Evolutionary conservation across 1,284 basidiomycete species (phyloP), one percentile per base, ranked within the genome.

Genomic region (Rhodofomes roseus): DNA sequence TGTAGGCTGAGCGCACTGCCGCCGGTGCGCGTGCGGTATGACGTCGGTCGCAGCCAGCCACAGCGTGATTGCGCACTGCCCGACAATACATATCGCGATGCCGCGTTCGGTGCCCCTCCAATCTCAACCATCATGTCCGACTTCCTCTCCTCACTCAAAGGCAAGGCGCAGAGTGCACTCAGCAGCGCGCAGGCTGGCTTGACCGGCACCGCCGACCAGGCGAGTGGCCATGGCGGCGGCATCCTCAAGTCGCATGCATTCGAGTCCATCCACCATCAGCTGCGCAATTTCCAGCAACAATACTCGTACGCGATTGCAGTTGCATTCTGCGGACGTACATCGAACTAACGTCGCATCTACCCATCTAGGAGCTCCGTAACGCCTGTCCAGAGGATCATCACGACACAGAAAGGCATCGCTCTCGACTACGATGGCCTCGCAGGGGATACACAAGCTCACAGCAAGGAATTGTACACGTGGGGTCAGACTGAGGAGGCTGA

Each of bases 391-490:
- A 87, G 83, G 70, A 85, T 92, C 61, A 86, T 93, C 63, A 93
- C 91, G 0, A 76, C 82, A 8, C 81, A 84, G 71, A 93, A 92
- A 71, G 87, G 90, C 6, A 76, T 92, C 22, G 82, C 85, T 23
- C 79, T 93, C 64, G 89, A 90, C 70, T 81, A 83, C 66, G 87
- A 92, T 64, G 80, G 77, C 59, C 72, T 87, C 39, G 77, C 84
- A 5, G 81, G 86, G 63, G 85, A 91, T 67, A 69, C 79, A 7
- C 87, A 91, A 68, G 76, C 81, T 0, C 83, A 87, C 68, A 90
- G 87, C 79, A 93, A 92, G 72, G 90, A 92, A 63, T 74, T 92
- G 37, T 93, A 90, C 65, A 82, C 81, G 34, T 93, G 90, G 90
- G 90, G 90, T 9, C 90, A 92, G 70, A 66, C 69, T 1, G 86